phyloP scores from a whole-genome alignment of 352 stramenopile genomes.

The Globisporangium cystogenes region DNA sequence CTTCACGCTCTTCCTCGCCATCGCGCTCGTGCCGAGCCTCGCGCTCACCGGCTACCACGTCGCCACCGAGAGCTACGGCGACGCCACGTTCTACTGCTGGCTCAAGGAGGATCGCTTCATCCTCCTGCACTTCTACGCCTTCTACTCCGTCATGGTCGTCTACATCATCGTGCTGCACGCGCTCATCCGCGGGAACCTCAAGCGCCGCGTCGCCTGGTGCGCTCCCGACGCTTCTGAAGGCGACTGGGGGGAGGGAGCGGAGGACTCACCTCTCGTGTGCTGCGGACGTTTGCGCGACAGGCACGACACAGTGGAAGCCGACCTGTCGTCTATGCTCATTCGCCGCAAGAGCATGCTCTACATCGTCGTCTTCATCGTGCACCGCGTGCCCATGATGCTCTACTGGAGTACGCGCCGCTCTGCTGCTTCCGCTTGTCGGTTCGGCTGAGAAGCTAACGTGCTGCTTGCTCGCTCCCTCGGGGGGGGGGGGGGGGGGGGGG shows the following conservation, averaged over 20 bases:
- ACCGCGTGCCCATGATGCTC: slow-evolving; percentile 65
- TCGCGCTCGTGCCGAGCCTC: slow-evolving; percentile 46
- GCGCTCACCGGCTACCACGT: slow-evolving; percentile 55
- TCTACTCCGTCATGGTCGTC: slow-evolving; percentile 60
- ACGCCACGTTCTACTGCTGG: slow-evolving; percentile 85
- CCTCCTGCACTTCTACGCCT: slow-evolving; percentile 75
- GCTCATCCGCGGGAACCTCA: slow-evolving; percentile 63
- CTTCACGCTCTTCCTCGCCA: slow-evolving; percentile 43
- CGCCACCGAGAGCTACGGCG: slow-evolving; percentile 54
- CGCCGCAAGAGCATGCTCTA: slow-evolving; percentile 65
- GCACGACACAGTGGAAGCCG: slow-evolving; percentile 55
- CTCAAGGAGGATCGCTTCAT: slow-evolving; percentile 56
- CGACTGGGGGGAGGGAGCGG: too few species aligned
- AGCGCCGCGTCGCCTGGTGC: slow-evolving; percentile 49
- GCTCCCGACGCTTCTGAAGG: background rate
- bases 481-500: too few species aligned
- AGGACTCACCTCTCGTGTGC: slow-evolving; percentile 1
- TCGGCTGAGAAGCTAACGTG: background rate
- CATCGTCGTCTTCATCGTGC: slow-evolving; percentile 62
- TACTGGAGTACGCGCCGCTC: slow-evolving; percentile 40
- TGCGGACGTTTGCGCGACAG: slow-evolving; percentile 13
- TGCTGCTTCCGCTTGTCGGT: background rate
- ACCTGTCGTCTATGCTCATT: slow-evolving; percentile 67
- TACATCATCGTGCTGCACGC: slow-evolving; percentile 68
- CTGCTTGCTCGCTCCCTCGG: background rate